phyloP scores from a whole-genome alignment of 768 basidiomycete species.

The Podaxis mareebaensis region DNA sequence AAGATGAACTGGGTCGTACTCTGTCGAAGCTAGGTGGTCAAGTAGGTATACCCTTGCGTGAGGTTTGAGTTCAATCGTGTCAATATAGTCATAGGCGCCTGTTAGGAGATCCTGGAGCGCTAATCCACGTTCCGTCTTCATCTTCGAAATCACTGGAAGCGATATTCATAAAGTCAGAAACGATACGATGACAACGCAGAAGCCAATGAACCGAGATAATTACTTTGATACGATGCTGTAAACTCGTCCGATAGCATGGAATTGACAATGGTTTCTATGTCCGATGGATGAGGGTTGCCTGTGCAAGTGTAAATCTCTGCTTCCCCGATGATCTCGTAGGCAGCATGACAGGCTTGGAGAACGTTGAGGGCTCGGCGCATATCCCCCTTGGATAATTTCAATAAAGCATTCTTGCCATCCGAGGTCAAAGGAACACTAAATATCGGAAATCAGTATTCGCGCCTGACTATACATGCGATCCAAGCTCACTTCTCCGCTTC shows the following conservation, averaged over 20 bases:
- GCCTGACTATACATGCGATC: not conserved
- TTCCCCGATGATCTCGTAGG: slow-evolving; percentile 87
- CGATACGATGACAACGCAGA: not conserved
- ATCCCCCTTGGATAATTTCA: slow-evolving; percentile 95
- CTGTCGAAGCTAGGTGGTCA: slow-evolving; percentile 92
- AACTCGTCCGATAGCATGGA: slow-evolving; percentile 98
- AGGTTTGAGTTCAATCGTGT: slow-evolving; percentile 82
- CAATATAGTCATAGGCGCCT: slow-evolving; percentile 89
- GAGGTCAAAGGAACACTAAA: slow-evolving; percentile 80
- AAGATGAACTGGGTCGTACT: slow-evolving; percentile 54
- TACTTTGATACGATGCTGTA: slow-evolving; percentile 84
- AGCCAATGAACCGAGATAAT: slow-evolving; percentile 22
- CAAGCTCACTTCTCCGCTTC: slow-evolving; percentile 75
- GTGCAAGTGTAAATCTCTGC: slow-evolving; percentile 96
- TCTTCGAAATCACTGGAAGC: slow-evolving; percentile 72
- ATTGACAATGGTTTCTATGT: slow-evolving; percentile 91
- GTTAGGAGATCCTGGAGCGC: slow-evolving; percentile 93
- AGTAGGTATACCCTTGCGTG: slow-evolving; percentile 88
- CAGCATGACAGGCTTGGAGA: slow-evolving; percentile 96
- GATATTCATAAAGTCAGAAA: slow-evolving; percentile 3
- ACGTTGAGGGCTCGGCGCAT: slow-evolving; percentile 97
- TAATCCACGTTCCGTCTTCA: slow-evolving; percentile 91
- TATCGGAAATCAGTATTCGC: not conserved
- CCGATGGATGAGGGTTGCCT: slow-evolving; percentile 92
- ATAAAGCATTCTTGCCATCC: slow-evolving; percentile 85